Evolutionary conservation across 441 rosid genomes (phyloP).

Genomic region (Jatropha multifida): DNA sequence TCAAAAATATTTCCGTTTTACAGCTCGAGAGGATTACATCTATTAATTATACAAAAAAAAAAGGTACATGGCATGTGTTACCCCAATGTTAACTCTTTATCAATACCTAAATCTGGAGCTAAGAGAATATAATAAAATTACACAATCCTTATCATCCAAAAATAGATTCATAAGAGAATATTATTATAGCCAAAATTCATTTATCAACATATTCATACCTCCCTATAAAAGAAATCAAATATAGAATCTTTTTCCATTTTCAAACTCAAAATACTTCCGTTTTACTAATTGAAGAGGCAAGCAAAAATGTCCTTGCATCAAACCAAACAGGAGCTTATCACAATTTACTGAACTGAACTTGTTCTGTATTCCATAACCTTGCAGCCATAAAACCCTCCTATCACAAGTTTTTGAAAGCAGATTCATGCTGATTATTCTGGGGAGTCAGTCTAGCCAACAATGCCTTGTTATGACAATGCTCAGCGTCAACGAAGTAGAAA

Average conservation of each 20-base stretch:
- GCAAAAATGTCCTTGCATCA: slow-evolving; percentile 13
- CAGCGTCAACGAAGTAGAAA: slow-evolving; percentile 68
- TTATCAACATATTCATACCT: slow-evolving; percentile 1
- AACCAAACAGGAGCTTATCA: not conserved
- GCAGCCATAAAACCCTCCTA: not conserved
- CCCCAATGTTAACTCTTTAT: too few species aligned
- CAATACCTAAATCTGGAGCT: too few species aligned
- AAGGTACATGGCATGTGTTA: too few species aligned
- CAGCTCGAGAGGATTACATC: too few species aligned
- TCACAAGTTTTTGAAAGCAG: slow-evolving; percentile 86
- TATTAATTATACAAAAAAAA: too few species aligned
- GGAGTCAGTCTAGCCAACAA: slow-evolving; percentile 80
- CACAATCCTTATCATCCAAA: not conserved
- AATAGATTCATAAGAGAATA: not conserved
- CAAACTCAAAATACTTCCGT: not conserved
- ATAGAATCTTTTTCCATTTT: not conserved
- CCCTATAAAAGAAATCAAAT: not conserved
- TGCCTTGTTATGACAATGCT: slow-evolving; percentile 88
- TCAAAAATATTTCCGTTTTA: too few species aligned
- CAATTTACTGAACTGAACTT: not conserved
- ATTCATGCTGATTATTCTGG: slow-evolving; percentile 54
- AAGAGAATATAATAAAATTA: too few species aligned
- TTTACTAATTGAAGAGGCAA: not conserved
- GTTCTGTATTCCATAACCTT: not conserved
- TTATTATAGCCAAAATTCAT: not conserved